Conservation (phyloP, 23 red algal genomes). For the Gracilariopsis chorda region DNA sequence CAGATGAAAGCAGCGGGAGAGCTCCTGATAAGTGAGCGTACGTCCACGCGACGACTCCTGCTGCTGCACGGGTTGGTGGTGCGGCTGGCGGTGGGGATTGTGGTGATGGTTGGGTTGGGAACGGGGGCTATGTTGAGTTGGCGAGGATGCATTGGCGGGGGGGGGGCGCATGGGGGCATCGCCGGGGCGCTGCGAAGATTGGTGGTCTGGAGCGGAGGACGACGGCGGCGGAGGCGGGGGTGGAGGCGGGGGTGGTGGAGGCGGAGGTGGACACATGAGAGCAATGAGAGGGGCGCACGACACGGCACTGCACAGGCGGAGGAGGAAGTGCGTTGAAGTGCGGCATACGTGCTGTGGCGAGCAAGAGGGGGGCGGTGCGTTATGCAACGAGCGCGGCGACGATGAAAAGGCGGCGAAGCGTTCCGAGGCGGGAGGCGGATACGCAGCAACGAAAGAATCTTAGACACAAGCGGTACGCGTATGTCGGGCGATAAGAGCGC, state of each 20-base stretch:
- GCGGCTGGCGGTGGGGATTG: neutral
- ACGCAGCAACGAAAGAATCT: too few species aligned
- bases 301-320: neutral
- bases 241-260: neutral
- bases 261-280: neutral
- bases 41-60: neutral
- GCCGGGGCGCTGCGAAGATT: neutral
- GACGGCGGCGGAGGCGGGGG: neutral
- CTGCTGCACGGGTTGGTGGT: neutral
- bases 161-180: neutral
- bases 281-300: neutral
- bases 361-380: neutral
- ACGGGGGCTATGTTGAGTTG: neutral
- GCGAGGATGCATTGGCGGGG: neutral
- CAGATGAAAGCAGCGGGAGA: conserved; percentile 67
- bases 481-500: neutral
- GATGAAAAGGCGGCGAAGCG: too few species aligned
- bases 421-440: neutral
- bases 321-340: neutral
- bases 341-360: neutral
- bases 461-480: too few species aligned
- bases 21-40: conserved; percentile 38
- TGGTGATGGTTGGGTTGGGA: neutral
- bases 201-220: neutral
- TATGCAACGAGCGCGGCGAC: neutral